A percentile compares a stretch with the other conserved stretches of the same genome.
These are phyloP conservation scores for Nothophaeocryptopus gaeumannii DNA, from an alignment of 2,329 filamentous ascomycete species.

Conservation along the genomic window DNA sequence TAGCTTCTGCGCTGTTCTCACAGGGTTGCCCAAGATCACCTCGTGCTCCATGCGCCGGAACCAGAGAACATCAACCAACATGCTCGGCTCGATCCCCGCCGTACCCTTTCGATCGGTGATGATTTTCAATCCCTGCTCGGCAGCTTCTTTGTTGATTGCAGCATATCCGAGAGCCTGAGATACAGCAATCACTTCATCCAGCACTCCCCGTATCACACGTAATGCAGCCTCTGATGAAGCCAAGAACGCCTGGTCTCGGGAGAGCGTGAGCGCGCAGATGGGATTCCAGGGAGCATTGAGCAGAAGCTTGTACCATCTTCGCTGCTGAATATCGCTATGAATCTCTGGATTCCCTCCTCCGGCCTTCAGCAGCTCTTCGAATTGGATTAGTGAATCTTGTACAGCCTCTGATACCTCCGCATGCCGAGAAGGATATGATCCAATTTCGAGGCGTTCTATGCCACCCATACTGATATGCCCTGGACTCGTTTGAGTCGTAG, in stretches of 20 bases:
- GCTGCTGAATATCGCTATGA: conserved; percentile 54
- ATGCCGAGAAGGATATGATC: conserved; percentile 44
- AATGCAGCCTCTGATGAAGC: conserved; percentile 38
- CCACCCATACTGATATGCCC: conserved; percentile 49
- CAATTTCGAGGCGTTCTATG: conserved; percentile 50
- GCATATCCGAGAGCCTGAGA: conserved; percentile 42
- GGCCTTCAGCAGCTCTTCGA: conserved; percentile 28
- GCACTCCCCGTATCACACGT: conserved; percentile 40
- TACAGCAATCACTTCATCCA: conserved; percentile 46
- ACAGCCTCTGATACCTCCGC: conserved; percentile 8
- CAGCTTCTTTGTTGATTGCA: conserved; percentile 37
- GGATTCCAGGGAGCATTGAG: conserved; percentile 63
- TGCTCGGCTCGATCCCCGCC: conserved; percentile 48
- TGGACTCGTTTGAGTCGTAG: conserved; percentile 49
- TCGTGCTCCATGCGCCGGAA: conserved; percentile 49
- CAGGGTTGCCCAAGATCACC: conserved; percentile 49
- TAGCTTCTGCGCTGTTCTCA: conserved; percentile 42
- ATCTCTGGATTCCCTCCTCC: conserved; percentile 50
- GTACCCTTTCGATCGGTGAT: conserved; percentile 37
- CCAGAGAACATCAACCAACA: conserved; percentile 48
- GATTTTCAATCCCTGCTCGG: conserved; percentile 39
- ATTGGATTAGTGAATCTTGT: conserved; percentile 30
- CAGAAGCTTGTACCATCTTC: conserved; percentile 60
- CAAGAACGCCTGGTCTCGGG: conserved; percentile 54
- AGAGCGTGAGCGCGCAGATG: conserved; percentile 55